Conservation (phyloP, 2,329 filamentous ascomycete species). For the Fusarium sp. region DNA sequence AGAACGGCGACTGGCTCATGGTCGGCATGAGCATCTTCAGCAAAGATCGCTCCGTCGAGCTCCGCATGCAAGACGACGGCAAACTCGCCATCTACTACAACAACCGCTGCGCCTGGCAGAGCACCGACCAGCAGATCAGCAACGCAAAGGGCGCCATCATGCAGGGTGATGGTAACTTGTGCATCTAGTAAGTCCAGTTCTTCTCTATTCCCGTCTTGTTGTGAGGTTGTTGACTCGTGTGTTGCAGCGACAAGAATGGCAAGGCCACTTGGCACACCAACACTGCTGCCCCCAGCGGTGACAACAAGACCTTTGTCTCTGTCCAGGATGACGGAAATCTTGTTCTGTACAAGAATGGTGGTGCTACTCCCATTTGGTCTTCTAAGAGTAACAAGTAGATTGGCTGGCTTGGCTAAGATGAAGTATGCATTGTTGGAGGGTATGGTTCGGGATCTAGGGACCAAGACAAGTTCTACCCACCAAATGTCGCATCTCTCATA, state of each 20-base stretch:
- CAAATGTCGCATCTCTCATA: accelerated
- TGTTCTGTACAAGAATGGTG: neutral
- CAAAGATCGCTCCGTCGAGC: slow-evolving; percentile 4
- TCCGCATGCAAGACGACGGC: slow-evolving; percentile 20
- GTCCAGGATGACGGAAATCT: slow-evolving; percentile 14
- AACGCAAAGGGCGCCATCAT: slow-evolving; percentile 4
- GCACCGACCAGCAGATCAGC: neutral
- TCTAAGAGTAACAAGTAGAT: slow-evolving; percentile 5
- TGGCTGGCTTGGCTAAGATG: neutral
- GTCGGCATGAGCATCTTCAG: slow-evolving; percentile 9
- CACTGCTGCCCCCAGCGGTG: neutral
- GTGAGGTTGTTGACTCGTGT: too few relatives aligned
- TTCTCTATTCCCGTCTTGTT: too few relatives aligned
- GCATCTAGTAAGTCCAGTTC: neutral
- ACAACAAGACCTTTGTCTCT: neutral
- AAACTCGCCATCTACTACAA: slow-evolving; percentile 10
- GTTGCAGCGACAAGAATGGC: neutral
- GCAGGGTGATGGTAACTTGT: neutral
- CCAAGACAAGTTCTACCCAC: neutral
- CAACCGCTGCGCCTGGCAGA: slow-evolving; percentile 4
- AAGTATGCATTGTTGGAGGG: neutral
- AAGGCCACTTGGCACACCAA: slow-evolving; percentile 18
- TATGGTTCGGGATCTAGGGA: too few relatives aligned
- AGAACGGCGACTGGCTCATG: slow-evolving; percentile 15
- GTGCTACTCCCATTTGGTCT: neutral